Base-by-base conservation (phyloP, 2,329 filamentous ascomycete species). In the Harringtonia aguacate region DNA sequence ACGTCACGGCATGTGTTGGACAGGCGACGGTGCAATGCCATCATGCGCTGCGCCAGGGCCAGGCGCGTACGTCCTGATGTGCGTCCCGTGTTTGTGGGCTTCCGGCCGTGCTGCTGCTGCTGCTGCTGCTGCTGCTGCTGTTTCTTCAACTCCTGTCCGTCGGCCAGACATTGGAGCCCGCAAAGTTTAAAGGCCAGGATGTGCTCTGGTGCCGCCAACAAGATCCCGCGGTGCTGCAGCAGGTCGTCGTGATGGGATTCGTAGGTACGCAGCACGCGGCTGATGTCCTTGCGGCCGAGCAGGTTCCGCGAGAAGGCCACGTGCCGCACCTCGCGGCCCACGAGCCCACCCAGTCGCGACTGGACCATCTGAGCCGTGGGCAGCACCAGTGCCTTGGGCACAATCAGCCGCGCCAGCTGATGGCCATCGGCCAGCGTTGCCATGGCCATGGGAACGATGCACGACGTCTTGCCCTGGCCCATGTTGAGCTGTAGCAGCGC, bases 401-500 rank as follows among this genome's bases (percentile, higher is more conserved):
- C 73, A 1, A 79, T 54, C 0, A 81, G 58, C 2, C 80, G 61
- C 0, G 68, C 65, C 0, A 84, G 58, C 0, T 63, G 57, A 0
- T 57, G 54, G 0, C 61, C 56, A 48, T 77, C 58, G 0, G 72
- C 71, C 1, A 77, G 55, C 0, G 63, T 48, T 1, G 63, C 59
- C 0, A 67, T 62, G 0, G 62, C 69, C 66, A 77, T 72, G 0
- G 73, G 73, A 9, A 77, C 66, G 18, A 77, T 73, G 39, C 66
- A 67, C 0, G 71, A 75, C 0, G 75, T 78, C 48, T 53, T 55
- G 61, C 72, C 72, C 61, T 79, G 69, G 0, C 79, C 79, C 79
- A 84, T 83, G 48, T 81, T 77, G 59, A 84, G 69, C 48, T 84
- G 79, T 1, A 82, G 50, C 0, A 83, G 74, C 0, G 77, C 77